Evolutionary conservation across 495 filamentous ascomycete species (phyloP).

Genomic region (Penicillium bovifimosum): DNA sequence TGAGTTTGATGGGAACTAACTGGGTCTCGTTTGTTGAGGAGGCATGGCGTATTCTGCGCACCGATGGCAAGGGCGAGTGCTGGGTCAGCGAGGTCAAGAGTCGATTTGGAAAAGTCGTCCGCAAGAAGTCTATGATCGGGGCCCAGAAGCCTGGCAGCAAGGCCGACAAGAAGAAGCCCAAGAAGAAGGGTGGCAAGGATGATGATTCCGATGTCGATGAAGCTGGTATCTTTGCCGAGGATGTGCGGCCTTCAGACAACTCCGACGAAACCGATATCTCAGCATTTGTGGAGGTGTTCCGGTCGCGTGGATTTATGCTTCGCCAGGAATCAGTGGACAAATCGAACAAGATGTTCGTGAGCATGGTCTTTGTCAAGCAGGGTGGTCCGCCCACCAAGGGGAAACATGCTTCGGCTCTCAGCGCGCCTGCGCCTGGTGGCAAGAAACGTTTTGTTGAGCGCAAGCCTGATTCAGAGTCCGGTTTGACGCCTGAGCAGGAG

Average conservation of each 20-base stretch:
- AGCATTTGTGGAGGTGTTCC: constrained; percentile 81
- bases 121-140: constrained; percentile 52
- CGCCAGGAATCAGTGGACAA: constrained; percentile 61
- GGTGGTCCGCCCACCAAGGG: constrained; percentile 58
- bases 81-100: constrained; percentile 97
- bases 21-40: constrained; percentile 95
- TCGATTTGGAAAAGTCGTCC: constrained; percentile 66
- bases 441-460: constrained; percentile 58
- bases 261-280: constrained; percentile 72
- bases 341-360: constrained; percentile 96
- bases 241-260: constrained; percentile 33
- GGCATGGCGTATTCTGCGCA: constrained; percentile 76
- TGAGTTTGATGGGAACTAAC: constrained; percentile 98
- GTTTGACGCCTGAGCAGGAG: constrained; percentile 49
- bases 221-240: constrained; percentile 43
- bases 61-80: constrained; percentile 80
- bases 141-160: constrained; percentile 60
- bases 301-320: constrained; percentile 71
- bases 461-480: constrained; percentile 49
- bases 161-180: constrained; percentile 44
- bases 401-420: constrained; percentile 50
- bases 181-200: constrained; percentile 32
- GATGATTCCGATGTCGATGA: constrained; percentile 42
- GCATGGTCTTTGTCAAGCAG: constrained; percentile 86
- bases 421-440: constrained; percentile 31